A percentile compares a stretch with the other conserved stretches of the same genome.
Conservation (phyloP, 345 rosid genomes). For the Moringa oleifera region DNA sequence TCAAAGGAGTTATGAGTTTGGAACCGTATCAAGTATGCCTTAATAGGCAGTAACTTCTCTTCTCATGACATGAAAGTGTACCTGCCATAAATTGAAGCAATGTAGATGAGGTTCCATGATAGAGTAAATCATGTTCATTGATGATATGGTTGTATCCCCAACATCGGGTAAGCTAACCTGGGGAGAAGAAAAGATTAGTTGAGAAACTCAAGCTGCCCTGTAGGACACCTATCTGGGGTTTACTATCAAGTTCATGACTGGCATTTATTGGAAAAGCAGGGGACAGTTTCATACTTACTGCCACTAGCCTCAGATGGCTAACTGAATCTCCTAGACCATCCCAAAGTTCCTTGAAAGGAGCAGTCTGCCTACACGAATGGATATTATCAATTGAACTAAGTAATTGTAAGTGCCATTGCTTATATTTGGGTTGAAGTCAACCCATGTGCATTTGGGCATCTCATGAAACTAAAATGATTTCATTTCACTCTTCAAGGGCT, state of each 20-base stretch:
- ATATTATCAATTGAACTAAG: neutral
- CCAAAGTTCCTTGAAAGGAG: slow-evolving; percentile 42
- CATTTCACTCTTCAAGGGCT: neutral
- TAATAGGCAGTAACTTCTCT: neutral
- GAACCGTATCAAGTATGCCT: neutral
- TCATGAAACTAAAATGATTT: neutral
- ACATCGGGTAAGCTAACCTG: slow-evolving; percentile 53
- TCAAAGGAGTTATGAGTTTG: no score
- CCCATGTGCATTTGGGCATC: neutral
- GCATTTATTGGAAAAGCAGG: neutral
- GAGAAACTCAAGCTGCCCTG: neutral
- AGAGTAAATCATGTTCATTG: slow-evolving; percentile 46
- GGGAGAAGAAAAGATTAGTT: neutral
- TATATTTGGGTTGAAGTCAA: neutral
- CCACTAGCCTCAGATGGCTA: slow-evolving; percentile 38
- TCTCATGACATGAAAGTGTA: slow-evolving; percentile 9
- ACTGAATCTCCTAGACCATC: slow-evolving; percentile 38
- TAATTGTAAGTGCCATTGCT: neutral
- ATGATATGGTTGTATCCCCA: slow-evolving; percentile 37
- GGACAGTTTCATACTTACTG: slow-evolving; percentile 28
- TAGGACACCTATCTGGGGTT: no score
- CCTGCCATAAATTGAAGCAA: slow-evolving; percentile 64
- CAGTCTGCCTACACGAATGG: slow-evolving; percentile 31
- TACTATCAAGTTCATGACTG: no score
- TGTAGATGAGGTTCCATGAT: slow-evolving; percentile 38